Conservation (phyloP, 2,329 filamentous ascomycete genomes). For the Pyrenophora tritici-repentis region DNA sequence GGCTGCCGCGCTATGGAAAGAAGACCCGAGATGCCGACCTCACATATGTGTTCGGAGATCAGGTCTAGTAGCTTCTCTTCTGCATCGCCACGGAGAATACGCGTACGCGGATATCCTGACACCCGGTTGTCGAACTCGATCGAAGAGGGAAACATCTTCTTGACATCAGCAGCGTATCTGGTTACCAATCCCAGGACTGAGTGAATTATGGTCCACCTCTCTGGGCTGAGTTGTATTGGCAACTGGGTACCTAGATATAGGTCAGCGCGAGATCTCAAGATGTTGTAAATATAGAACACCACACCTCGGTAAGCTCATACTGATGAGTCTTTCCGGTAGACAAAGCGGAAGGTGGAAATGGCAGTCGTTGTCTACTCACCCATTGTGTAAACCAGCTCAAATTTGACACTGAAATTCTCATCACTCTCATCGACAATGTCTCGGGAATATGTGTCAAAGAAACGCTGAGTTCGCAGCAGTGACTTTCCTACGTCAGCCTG, state of each 20-base stretch:
- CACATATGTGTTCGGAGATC: conserved; percentile 48
- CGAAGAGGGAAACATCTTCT: no score
- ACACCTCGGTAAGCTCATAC: no score
- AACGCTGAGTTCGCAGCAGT: conserved; percentile 51
- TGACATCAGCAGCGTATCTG: not conserved
- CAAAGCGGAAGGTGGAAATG: not conserved
- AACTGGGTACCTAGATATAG: conserved; percentile 39
- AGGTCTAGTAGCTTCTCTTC: conserved; percentile 21
- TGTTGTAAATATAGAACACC: no score
- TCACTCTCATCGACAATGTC: conserved; percentile 70
- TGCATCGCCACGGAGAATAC: conserved; percentile 54
- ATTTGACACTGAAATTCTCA: conserved; percentile 58
- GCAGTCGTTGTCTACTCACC: not conserved
- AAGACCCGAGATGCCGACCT: conserved; percentile 47
- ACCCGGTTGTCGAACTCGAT: conserved; percentile 21
- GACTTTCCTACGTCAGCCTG: conserved; percentile 33
- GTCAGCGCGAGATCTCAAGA: not conserved
- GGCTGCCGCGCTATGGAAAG: conserved; percentile 48
- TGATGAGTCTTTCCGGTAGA: no score
- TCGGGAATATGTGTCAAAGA: conserved; percentile 52
- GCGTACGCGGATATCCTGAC: conserved; percentile 52
- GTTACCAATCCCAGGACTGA: conserved; percentile 54
- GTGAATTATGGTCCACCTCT: conserved; percentile 62
- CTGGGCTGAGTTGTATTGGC: conserved; percentile 56
- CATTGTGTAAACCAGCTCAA: conserved; percentile 65